Evolutionary conservation across 1,284 basidiomycete genomes (phyloP), one percentile per base, ranked within the genome.

Genomic region (Trametes versicolor): DNA sequence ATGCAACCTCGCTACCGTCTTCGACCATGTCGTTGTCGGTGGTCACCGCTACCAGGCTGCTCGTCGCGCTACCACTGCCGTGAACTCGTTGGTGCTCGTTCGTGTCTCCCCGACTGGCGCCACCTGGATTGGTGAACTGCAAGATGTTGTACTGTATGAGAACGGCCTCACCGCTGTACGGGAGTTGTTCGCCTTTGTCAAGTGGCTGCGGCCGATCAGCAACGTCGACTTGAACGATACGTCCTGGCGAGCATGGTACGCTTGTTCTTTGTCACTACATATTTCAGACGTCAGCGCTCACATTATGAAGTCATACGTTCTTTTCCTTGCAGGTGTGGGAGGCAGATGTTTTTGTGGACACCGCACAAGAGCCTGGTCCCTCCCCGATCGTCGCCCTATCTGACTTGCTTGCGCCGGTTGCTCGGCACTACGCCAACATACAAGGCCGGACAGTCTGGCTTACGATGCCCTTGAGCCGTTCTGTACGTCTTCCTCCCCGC

Each of bases 21-120:
- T 68, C 48, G 69, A 76, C 58, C 69, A 76, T 48, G 67, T 70
- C 1, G 39, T 73, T 12, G 36, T 74, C 19, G 25, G 64, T 19
- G 61, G 66, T 1, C 66, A 63, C 12, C 60, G 63, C 1, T 76
- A 70, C 53, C 59, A 58, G 37, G 71, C 72, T 13, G 64, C 64
- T 4, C n/a, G 23, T 4, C 62, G 63, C 19, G 32, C 55, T 2
- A 49, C 27, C 2, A 32, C 23, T 15, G 1, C 23, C 0, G 47
- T 57, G 12, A 61, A 67, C 56, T 64, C 65, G 0, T 55, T 60
- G 10, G 60, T 62, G 12, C 39, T 60, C 1, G 47, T 69, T 6
- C 58, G 49, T 1, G 32, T 43, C n/a, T 37, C 34, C 34, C 48
- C 23, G 1, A 12, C 27, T 17, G 63, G 58, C 17, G 19, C 23